Percentiles rank a stretch among this genome's conserved stretches.
phyloP scores from a whole-genome alignment of 768 basidiomycete genomes.

The Crepidotus variabilis region DNA sequence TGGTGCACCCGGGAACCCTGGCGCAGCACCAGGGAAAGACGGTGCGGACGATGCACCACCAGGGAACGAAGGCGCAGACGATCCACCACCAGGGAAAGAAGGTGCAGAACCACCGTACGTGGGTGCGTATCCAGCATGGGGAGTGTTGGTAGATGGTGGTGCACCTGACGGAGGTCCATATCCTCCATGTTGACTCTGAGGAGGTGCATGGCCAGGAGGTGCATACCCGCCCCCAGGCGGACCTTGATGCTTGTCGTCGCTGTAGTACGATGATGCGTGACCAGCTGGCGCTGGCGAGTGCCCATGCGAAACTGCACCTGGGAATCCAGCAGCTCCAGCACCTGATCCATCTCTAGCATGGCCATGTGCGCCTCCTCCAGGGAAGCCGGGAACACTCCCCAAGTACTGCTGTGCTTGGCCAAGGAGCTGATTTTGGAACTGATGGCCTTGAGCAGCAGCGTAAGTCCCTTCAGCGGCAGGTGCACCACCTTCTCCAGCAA shows the following conservation, averaged over 20 bases:
- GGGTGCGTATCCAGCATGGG: conserved; percentile 29
- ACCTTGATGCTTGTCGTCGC: conserved; percentile 4
- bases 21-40: conserved; percentile 19
- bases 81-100: conserved; percentile 2
- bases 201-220: conserved; percentile 26
- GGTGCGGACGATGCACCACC: conserved; percentile 8
- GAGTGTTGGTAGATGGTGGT: conserved; percentile 25
- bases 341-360: conserved; percentile 15
- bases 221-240: conserved; percentile 19
- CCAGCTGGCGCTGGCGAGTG: not conserved
- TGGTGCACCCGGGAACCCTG: conserved; percentile 12
- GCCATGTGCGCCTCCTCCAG: conserved; percentile 33
- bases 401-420: conserved; percentile 29
- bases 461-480: conserved; percentile 43
- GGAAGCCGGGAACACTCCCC: conserved; percentile 42
- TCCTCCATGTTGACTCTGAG: conserved; percentile 9
- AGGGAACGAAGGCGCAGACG: conserved; percentile 9
- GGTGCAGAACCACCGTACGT: conserved; percentile 9
- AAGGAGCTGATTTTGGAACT: conserved; percentile 44
- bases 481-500: conserved; percentile 47
- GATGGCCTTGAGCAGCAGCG: conserved; percentile 43
- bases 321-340: not conserved
- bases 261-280: not conserved
- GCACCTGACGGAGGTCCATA: conserved; percentile 11
- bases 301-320: conserved; percentile 4